Evolutionary conservation across 2,329 filamentous ascomycete genomes (phyloP).

Genomic region (Grosmannia clavigera): DNA sequence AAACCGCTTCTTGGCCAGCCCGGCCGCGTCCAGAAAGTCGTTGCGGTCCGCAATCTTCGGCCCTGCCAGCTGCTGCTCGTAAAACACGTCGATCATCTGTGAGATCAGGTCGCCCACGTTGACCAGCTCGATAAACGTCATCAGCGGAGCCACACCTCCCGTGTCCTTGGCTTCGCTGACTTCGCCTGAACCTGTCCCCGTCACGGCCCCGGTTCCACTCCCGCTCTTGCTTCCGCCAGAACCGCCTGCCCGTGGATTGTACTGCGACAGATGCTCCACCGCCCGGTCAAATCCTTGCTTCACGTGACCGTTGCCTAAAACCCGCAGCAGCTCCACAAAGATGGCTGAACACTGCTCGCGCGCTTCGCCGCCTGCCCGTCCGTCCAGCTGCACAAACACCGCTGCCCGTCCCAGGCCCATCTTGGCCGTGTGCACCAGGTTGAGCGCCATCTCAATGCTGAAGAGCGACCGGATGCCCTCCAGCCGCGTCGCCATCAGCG

Average conservation of each 20-base stretch:
- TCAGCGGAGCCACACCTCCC: slow-evolving; percentile 69
- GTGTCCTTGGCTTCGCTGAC: not conserved
- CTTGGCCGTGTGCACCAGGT: slow-evolving; percentile 81
- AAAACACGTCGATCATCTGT: slow-evolving; percentile 98
- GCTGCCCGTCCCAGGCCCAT: slow-evolving; percentile 74
- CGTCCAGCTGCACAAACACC: slow-evolving; percentile 68
- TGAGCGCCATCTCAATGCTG: slow-evolving; percentile 88
- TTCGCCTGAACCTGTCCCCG: not conserved
- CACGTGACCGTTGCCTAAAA: slow-evolving; percentile 76
- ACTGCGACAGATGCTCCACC: slow-evolving; percentile 77
- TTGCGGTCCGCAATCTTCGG: slow-evolving; percentile 79
- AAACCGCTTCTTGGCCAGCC: slow-evolving; percentile 94
- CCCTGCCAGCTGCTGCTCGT: slow-evolving; percentile 81
- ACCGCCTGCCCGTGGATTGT: slow-evolving; percentile 55
- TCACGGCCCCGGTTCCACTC: not conserved
- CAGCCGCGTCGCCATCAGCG: slow-evolving; percentile 85
- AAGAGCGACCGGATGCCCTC: slow-evolving; percentile 93
- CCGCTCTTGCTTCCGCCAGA: too few relatives aligned
- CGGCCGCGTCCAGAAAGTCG: slow-evolving; percentile 85
- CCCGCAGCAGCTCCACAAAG: slow-evolving; percentile 72
- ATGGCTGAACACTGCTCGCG: slow-evolving; percentile 81
- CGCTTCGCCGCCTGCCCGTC: slow-evolving; percentile 69
- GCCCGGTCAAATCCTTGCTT: slow-evolving; percentile 90
- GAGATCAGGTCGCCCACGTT: slow-evolving; percentile 97
- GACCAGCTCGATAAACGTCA: slow-evolving; percentile 92